Evolutionary conservation across 805 yeast genomes (phyloP), one percentile per base, ranked within the genome.

Genomic region (Starmerella ratchasimensis): DNA sequence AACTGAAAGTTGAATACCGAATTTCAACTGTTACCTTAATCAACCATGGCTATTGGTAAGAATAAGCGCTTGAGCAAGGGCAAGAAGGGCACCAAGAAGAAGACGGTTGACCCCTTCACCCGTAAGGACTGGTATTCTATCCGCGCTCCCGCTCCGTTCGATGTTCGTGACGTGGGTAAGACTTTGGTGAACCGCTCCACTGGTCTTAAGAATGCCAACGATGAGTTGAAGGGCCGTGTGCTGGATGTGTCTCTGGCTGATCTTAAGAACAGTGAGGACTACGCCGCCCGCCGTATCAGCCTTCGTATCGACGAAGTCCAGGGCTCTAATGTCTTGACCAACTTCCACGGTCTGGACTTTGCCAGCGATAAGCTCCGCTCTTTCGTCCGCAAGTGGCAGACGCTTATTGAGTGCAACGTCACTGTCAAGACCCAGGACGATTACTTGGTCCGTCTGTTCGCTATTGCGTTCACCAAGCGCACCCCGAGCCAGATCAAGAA

Each of bases 291-390:
- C 77, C 84, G 88, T 73, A 72, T 88, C 64, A 82, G 80, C 71
- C 81, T 88, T 70, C 84, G 96, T 73, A 94, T 88, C 58, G 97
- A 86, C 62, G 97, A 88, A 72, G 94, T 86, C 57, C 95, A 88
- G 73, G 97, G 96, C 72, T 82, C 83, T 74, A 84, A 86, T 79
- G 75, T 86, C 63, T 75, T 86, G 66, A 86, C 97, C 74, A 88
- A 88, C 93, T 88, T 86, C 93, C 96, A 86, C 76, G 97, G 97
- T 62, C 69, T 88, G 69, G 93, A 84, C 74, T 86, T 88, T 79
- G 86, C 97, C 62, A 73, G 93, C 53, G 96, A 86, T 74, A 88
- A 88, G 75, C 73, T 88, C 64, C 82, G 93, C 73, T 86, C 96
- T 43, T 75, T 88, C 67, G 96, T 86, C 51, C 83, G 96, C 78